phyloP scores from a whole-genome alignment of 2,329 filamentous ascomycete species.

The Fusarium sp. region DNA sequence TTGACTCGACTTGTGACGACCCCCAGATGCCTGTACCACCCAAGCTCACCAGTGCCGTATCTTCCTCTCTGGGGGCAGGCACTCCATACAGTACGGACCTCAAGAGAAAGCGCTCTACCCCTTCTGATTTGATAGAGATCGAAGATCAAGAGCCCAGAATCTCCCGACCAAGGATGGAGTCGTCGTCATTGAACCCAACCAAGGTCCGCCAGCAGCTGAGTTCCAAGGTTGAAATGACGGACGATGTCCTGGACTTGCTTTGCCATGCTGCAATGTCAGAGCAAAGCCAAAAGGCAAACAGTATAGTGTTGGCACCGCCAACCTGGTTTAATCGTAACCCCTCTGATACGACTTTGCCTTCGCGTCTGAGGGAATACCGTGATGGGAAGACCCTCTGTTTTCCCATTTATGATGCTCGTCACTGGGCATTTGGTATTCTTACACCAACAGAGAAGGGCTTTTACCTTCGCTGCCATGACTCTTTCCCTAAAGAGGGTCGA shows the following conservation, averaged over 20 bases:
- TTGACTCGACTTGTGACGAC: neutral
- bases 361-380: neutral
- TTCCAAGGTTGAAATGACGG: neutral
- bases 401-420: neutral
- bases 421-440: neutral
- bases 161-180: neutral
- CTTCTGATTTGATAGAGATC: neutral
- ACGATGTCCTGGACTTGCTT: neutral
- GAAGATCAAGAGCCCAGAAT: neutral
- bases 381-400: neutral
- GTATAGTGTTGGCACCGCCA: neutral
- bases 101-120: neutral
- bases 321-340: neutral
- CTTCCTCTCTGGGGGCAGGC: neutral
- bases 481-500: neutral
- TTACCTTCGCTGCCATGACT: neutral
- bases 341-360: neutral
- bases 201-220: neutral
- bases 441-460: neutral
- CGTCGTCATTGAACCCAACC: neutral
- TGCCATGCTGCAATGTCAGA: neutral
- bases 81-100: neutral
- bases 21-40: neutral
- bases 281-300: neutral
- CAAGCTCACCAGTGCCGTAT: neutral